Conservation (phyloP, 2,329 filamentous ascomycete genomes). For the Cadophora sp. region DNA sequence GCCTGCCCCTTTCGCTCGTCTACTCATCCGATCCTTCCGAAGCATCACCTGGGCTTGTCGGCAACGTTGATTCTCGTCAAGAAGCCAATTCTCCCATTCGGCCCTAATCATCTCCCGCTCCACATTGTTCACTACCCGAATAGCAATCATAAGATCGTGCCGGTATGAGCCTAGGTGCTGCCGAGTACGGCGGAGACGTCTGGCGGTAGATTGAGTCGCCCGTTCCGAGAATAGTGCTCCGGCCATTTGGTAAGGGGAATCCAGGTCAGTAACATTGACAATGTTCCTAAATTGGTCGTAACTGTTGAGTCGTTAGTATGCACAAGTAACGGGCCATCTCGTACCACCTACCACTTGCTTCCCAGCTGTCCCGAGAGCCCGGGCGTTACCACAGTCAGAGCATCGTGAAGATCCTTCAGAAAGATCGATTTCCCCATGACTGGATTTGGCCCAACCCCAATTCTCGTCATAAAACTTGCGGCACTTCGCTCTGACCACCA, state of each 20-base stretch:
- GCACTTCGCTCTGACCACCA: slow-evolving; percentile 91
- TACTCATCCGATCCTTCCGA: slow-evolving; percentile 41
- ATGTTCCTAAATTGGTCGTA: slow-evolving; percentile 68
- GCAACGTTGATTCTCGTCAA: slow-evolving; percentile 79
- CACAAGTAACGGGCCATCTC: neutral
- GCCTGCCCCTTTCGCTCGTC: slow-evolving; percentile 37
- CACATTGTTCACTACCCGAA: slow-evolving; percentile 87
- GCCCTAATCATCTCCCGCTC: slow-evolving; percentile 85
- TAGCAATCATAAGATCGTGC: slow-evolving; percentile 88
- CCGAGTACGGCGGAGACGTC: slow-evolving; percentile 77
- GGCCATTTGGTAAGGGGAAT: slow-evolving; percentile 61
- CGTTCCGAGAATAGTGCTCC: slow-evolving; percentile 55
- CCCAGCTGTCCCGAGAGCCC: slow-evolving; percentile 42
- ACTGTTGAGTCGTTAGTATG: slow-evolving; percentile 46
- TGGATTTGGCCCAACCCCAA: slow-evolving; percentile 80
- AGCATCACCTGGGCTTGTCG: slow-evolving; percentile 62
- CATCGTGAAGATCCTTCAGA: slow-evolving; percentile 78
- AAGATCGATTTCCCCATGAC: slow-evolving; percentile 89
- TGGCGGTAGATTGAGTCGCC: slow-evolving; percentile 60
- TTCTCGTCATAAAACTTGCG: slow-evolving; percentile 77
- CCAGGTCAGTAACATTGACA: slow-evolving; percentile 62
- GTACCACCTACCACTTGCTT: slow-evolving; percentile 57
- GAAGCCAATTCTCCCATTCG: slow-evolving; percentile 94
- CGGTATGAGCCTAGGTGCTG: slow-evolving; percentile 84
- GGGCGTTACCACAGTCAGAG: slow-evolving; percentile 44